A percentile compares a stretch with the other conserved stretches of the same genome.
Conservation (phyloP, 2,329 filamentous ascomycete species). For the Fusarium bulbicola region DNA sequence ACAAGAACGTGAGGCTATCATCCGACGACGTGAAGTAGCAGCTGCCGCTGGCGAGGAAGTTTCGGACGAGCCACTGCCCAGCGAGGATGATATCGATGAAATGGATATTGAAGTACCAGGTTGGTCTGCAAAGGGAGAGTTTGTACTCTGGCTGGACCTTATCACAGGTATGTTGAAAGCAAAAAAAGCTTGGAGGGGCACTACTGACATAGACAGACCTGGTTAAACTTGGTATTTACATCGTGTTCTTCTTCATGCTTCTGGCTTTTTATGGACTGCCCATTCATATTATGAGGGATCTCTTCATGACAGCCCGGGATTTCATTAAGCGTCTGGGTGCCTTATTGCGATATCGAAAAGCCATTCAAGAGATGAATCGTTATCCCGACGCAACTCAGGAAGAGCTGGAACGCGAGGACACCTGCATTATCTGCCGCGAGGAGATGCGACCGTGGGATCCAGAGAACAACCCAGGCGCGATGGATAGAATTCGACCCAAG, state of each 20-base stretch:
- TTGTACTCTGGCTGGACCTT: constrained; percentile 88
- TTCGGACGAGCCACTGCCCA: constrained; percentile 60
- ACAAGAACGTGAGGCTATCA: constrained; percentile 62
- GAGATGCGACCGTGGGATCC: constrained; percentile 87
- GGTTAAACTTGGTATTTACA: constrained; percentile 87
- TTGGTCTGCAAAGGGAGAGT: constrained; percentile 96
- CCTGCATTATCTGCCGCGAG: constrained; percentile 97
- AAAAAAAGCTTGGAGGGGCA: constrained; percentile 13
- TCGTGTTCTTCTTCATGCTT: constrained; percentile 92
- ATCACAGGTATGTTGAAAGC: constrained; percentile 69
- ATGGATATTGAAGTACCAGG: constrained; percentile 95
- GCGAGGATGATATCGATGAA: constrained; percentile 83
- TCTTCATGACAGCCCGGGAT: constrained; percentile 92
- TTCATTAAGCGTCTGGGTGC: constrained; percentile 91
- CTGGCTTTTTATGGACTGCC: constrained; percentile 94
- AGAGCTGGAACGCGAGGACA: constrained; percentile 86
- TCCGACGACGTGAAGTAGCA: constrained; percentile 58
- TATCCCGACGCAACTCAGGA: constrained; percentile 92
- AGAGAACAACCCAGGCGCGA: constrained; percentile 67
- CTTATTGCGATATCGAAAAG: constrained; percentile 88
- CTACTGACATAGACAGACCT: constrained; percentile 69
- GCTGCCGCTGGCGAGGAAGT: constrained; percentile 69
- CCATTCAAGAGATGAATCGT: constrained; percentile 91
- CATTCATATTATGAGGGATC: constrained; percentile 94
- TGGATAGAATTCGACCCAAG: constrained; percentile 89